Conservation (phyloP, 2,329 filamentous ascomycete genomes). For the Colletotrichum lupini region DNA sequence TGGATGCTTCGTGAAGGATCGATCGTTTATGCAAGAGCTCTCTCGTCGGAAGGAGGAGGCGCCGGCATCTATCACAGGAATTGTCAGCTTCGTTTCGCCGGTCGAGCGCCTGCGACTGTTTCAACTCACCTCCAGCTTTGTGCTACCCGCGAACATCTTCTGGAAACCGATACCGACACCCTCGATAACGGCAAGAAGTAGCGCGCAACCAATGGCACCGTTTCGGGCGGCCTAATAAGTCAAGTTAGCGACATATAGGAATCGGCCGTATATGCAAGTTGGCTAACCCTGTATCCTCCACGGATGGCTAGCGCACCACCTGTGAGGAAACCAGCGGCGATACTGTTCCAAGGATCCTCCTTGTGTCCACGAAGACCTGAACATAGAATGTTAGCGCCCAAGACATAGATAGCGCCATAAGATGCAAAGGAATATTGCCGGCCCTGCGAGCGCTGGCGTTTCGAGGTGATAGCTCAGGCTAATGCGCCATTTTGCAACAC, state of each 20-base stretch:
- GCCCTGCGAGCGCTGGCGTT: too few species aligned
- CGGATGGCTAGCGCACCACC: slow-evolving; percentile 91
- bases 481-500: background rate
- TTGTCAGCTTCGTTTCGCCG: slow-evolving; percentile 26
- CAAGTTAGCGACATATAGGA: background rate
- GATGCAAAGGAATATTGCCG: background rate
- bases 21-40: slow-evolving; percentile 44
- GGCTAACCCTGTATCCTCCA: slow-evolving; percentile 77
- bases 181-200: slow-evolving; percentile 88
- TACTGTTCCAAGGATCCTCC: slow-evolving; percentile 91
- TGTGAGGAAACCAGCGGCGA: slow-evolving; percentile 97
- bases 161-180: slow-evolving; percentile 94
- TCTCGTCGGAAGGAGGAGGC: slow-evolving; percentile 46
- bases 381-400: background rate
- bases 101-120: background rate
- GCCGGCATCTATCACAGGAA: slow-evolving; percentile 40
- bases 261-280: too few species aligned
- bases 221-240: slow-evolving; percentile 77
- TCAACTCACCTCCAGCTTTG: slow-evolving; percentile 77
- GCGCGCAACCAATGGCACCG: slow-evolving; percentile 94
- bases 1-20: background rate
- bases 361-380: slow-evolving; percentile 72
- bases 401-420: background rate
- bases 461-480: background rate
- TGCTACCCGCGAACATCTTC: slow-evolving; percentile 92